Conservation (phyloP, 345 rosid species). For the Anastatica hierochuntica region DNA sequence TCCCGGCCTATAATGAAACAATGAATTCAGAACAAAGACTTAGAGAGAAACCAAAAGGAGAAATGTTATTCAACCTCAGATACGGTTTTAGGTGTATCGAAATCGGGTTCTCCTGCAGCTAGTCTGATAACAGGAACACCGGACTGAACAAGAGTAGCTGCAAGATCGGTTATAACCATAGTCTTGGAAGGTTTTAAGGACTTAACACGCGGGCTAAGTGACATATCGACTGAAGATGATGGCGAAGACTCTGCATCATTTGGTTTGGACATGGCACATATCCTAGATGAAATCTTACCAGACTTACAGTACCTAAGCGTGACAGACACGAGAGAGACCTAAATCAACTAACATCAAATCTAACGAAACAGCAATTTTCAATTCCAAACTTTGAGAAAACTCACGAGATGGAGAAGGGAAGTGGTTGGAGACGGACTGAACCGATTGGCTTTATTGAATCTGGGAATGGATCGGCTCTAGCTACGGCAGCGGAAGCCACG, state of each 20-base stretch:
- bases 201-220: slow-evolving; percentile 79
- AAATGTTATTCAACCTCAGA: slow-evolving; percentile 48
- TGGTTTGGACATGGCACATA: slow-evolving; percentile 38
- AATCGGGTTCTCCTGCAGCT: slow-evolving; percentile 99
- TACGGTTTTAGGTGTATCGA: slow-evolving; percentile 67
- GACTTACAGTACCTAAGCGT: slow-evolving; percentile 28
- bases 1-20: slow-evolving; percentile 56
- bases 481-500: neutral
- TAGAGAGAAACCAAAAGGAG: neutral
- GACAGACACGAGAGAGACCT: neutral
- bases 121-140: slow-evolving; percentile 81
- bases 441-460: slow-evolving; percentile 17
- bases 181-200: slow-evolving; percentile 88
- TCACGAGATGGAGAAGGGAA: slow-evolving; percentile 28
- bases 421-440: slow-evolving; percentile 31
- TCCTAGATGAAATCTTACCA: slow-evolving; percentile 20
- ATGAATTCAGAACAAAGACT: neutral
- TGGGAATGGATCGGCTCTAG: neutral
- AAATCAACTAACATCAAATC: neutral
- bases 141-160: slow-evolving; percentile 80
- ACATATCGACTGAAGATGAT: slow-evolving; percentile 41
- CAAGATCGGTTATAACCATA: slow-evolving; percentile 83
- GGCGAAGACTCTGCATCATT: slow-evolving; percentile 18
- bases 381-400: neutral
- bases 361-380: neutral